Conservation (phyloP, 208 protist species). For the Crithidia acanthocephali region DNA sequence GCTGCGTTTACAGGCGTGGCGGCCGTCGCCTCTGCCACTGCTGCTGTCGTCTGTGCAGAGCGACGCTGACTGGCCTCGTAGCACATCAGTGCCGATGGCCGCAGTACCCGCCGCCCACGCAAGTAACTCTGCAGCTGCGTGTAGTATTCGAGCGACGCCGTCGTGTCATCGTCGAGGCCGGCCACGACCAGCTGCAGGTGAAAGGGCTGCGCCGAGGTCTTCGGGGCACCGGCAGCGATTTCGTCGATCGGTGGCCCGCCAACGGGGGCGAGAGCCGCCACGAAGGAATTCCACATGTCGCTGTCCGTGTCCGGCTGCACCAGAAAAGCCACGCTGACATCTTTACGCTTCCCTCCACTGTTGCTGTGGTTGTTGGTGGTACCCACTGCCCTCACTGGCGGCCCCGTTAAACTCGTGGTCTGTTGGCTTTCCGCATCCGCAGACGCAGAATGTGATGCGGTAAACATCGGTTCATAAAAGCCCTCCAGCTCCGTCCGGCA, state of each 20-base stretch:
- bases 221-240: conserved; percentile 49
- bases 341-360: neutral
- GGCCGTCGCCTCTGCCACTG: too few species aligned
- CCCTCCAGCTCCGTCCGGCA: conserved; percentile 37
- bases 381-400: too few species aligned
- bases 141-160: conserved; percentile 23
- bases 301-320: conserved; percentile 23
- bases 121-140: conserved; percentile 20
- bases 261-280: conserved; percentile 48
- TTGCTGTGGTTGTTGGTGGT: neutral
- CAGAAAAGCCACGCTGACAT: conserved; percentile 3
- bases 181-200: conserved; percentile 51
- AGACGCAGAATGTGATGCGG: neutral
- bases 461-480: conserved; percentile 27
- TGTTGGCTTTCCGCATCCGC: too few species aligned
- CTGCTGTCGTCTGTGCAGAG: neutral
- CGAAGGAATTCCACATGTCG: conserved; percentile 55
- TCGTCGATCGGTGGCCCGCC: conserved; percentile 49
- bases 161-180: conserved; percentile 39
- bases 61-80: conserved; percentile 3
- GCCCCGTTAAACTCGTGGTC: neutral
- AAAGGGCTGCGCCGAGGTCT: conserved; percentile 50
- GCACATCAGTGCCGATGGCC: conserved; percentile 26
- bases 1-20: neutral
- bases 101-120: conserved; percentile 8